Evolutionary conservation across 1,139 yeast species (phyloP), one percentile per base, ranked within the genome.

Genomic region (Pichia sp.): DNA sequence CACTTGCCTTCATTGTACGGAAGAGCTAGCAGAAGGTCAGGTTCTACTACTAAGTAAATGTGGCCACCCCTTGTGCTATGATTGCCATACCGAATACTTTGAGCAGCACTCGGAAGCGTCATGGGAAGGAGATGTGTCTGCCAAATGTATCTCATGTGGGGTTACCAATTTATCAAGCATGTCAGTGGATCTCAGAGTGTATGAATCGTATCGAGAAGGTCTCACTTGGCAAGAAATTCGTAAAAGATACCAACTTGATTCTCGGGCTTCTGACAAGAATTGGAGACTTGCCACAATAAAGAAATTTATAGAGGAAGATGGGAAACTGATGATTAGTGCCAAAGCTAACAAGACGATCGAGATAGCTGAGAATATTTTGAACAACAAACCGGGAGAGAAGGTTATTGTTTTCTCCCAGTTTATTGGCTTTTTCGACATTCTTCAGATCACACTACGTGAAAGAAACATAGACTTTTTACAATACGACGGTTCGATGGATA

Each of bases 331-430:
- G 32, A 66, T 74, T 1, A 77, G 82, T n/a, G 81, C 81, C 2
- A 85, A 85, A 62, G 75, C 84, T 59, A 74, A 72, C 8, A 75
- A 76, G 57, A 75, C 84, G 47, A 58, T 84, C 48, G 74, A 75
- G 50, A 57, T 81, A 26, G 68, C 85, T 16, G 60, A 72, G 30
- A 69, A 74, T 3, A 79, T 86, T 19, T 67, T 74, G 47, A 57
- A 55, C 0, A 69, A 73, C 4, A 66, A 72, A 45, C 78, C 81
- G 0, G 78, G 73, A 45, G 93, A 86, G 57, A 87, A 87, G 65
- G 72, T 86, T 10, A 80, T 93, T 55, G 75, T 93, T 1, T 93
- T 93, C 64, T 87, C 96, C 0, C 96, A 90, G 62, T 93, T 93
- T 70, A 86, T 95, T 1, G 74, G 85, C 1, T 78, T 88, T 63